Conservation (phyloP, 352 stramenopile genomes). For the Globisporangium solare region DNA sequence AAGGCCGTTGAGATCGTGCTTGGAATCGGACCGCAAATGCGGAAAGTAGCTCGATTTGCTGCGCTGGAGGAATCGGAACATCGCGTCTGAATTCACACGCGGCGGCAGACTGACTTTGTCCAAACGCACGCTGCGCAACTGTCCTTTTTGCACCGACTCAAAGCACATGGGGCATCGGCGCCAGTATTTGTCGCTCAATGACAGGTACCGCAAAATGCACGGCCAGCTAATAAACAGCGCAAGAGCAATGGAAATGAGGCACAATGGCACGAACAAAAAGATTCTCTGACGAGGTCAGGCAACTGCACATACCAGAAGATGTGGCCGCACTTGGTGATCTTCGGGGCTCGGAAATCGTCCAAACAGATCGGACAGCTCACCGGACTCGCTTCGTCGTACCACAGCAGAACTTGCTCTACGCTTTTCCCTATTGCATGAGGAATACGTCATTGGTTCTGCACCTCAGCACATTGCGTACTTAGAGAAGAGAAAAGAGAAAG, state of each 20-base stretch:
- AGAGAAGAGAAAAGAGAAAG: background rate
- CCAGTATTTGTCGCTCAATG: conserved; percentile 86
- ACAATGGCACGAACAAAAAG: too few species aligned
- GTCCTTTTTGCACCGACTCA: conserved; percentile 78
- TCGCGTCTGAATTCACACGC: conserved; percentile 39
- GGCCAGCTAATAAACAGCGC: conserved; percentile 50
- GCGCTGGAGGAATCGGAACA: conserved; percentile 77
- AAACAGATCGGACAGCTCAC: conserved; percentile 79
- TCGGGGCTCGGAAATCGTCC: conserved; percentile 68
- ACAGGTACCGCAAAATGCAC: conserved; percentile 81
- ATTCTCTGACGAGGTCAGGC: too few species aligned
- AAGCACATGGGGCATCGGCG: conserved; percentile 86
- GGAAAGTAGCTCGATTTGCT: conserved; percentile 68
- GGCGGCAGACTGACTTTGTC: conserved; percentile 55
- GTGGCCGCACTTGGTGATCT: conserved; percentile 85
- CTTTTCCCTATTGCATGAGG: conserved; percentile 45
- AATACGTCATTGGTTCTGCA: too few species aligned
- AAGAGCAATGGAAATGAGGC: background rate
- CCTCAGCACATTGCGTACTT: too few species aligned
- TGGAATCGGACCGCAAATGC: conserved; percentile 25
- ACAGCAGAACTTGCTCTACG: conserved; percentile 81
- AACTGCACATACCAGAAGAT: conserved; percentile 65
- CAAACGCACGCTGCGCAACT: conserved; percentile 69
- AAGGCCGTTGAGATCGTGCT: background rate
- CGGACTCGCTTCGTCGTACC: conserved; percentile 54